Evolutionary conservation across 179 eudicot species (phyloP), one percentile per base, ranked within the genome.

Genomic region (Nepenthes alata): DNA sequence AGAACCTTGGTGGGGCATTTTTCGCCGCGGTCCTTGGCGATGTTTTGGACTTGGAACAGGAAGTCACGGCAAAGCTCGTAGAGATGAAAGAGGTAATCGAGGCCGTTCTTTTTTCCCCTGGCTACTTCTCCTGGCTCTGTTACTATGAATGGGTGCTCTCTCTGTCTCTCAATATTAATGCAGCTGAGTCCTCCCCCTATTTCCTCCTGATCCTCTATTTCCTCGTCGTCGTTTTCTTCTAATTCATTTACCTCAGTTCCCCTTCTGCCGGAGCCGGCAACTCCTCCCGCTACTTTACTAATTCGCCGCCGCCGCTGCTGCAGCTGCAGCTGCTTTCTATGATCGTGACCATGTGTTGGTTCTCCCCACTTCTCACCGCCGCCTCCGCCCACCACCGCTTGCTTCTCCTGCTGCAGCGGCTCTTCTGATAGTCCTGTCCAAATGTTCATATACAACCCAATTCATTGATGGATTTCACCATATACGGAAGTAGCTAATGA

Each of bases 81-180:
- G 48, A 93, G 76, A 70, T 89, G 93, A 71, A 93, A 93, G 62
- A 93, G 70, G 61, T 93, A 93, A 80, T 93, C 98, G 44, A 93
- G 80, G 14, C 98, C 98, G 75, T 93, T 93, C 86, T 93, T 93
- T 61, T 93, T 93, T 44, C 98, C 98, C 53, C 98, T 86, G 35
- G 98, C 98, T 71, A 93, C 96, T 66, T 93, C 98, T 1, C 98
- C 98, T 0, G 98, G 98, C 82, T 89, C 98, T 9, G 98, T 93
- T 35, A 93, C 98, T 35, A 93, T 93, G 62, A 93, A 93, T 0
- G 98, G 98, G 53, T 93, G 98, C 67, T 93, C 98, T 47, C 98
- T 67, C 63, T 93, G 98, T 66, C 98, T 78, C 67, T 89, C 84
- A 0, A 65, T 69, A 1, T 74, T 61, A 6, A 73, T 75, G 0